A percentile compares a stretch with the other conserved stretches of the same genome.
Evolutionary conservation across 768 basidiomycete genomes (phyloP).

Genomic region (Trametes cinnabarina): DNA sequence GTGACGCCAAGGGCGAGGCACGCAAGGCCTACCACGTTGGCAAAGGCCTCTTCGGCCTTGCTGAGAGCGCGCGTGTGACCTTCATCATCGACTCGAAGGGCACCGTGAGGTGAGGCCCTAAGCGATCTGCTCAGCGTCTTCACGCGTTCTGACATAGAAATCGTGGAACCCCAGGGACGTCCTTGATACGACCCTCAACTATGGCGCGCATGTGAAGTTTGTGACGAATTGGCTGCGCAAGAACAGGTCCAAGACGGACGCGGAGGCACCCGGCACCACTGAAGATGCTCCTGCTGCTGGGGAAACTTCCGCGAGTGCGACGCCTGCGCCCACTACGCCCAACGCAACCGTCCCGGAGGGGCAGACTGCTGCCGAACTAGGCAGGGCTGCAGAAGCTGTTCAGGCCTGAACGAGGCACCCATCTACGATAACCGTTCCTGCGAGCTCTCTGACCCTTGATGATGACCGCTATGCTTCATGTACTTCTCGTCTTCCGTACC

Average conservation of each 20-base stretch:
- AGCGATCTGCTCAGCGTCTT: neutral
- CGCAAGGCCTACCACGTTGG: constrained; percentile 66
- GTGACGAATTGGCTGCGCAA: constrained; percentile 65
- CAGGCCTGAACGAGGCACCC: constrained; percentile 8
- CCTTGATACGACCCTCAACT: constrained; percentile 59
- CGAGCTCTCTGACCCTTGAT: neutral
- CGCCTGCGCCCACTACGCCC: neutral
- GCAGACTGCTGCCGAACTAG: constrained; percentile 9
- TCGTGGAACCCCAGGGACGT: too few species aligned
- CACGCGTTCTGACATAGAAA: constrained; percentile 8
- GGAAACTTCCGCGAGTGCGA: too few species aligned
- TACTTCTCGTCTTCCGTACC: neutral
- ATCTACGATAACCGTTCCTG: neutral
- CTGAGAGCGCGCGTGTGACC: constrained; percentile 58
- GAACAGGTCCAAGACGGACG: constrained; percentile 36
- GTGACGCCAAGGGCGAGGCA: constrained; percentile 61
- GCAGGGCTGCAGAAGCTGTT: constrained; percentile 14
- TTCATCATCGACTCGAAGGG: constrained; percentile 76
- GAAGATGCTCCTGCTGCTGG: constrained; percentile 6
- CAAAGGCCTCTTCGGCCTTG: constrained; percentile 64
- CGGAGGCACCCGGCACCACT: constrained; percentile 11
- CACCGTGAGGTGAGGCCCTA: constrained; percentile 51
- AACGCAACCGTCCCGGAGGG: constrained; percentile 13
- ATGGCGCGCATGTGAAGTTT: constrained; percentile 66
- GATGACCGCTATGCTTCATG: neutral